Percentiles rank a stretch among this genome's conserved stretches.
phyloP scores from a whole-genome alignment of 2,329 filamentous ascomycete species.

The Fusarium caatingaense region DNA sequence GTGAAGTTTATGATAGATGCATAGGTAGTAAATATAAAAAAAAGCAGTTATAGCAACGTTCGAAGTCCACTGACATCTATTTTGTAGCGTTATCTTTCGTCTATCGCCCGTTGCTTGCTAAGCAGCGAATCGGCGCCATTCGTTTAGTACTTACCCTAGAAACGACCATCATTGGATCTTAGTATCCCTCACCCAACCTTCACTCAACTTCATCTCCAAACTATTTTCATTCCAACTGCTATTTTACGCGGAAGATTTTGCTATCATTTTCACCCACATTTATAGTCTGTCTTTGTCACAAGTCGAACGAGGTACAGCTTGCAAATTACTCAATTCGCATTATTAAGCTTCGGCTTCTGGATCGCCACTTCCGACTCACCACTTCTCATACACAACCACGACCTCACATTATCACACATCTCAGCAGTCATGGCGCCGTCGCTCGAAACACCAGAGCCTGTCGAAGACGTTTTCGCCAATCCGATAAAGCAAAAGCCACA shows the following conservation, averaged over 20 bases:
- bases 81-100: background rate
- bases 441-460: slow-evolving; percentile 75
- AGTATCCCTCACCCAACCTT: background rate
- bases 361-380: slow-evolving; percentile 35
- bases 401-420: background rate
- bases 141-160: slow-evolving; percentile 40
- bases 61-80: background rate
- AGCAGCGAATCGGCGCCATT: slow-evolving; percentile 38
- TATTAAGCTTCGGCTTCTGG: slow-evolving; percentile 38
- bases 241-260: background rate
- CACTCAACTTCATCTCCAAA: background rate
- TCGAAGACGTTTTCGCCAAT: slow-evolving; percentile 78
- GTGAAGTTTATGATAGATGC: background rate
- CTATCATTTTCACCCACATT: background rate
- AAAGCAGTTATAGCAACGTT: background rate
- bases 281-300: background rate
- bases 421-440: slow-evolving; percentile 77
- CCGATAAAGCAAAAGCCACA: slow-evolving; percentile 82
- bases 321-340: slow-evolving; percentile 5
- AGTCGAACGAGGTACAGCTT: background rate
- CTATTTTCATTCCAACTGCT: background rate
- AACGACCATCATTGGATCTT: slow-evolving; percentile 14
- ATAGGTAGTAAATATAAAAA: too few relatives aligned
- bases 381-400: background rate
- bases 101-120: slow-evolving; percentile 25